Evolutionary conservation across 1,284 basidiomycete species (phyloP).

Genomic region (Fomitopsis palustris): DNA sequence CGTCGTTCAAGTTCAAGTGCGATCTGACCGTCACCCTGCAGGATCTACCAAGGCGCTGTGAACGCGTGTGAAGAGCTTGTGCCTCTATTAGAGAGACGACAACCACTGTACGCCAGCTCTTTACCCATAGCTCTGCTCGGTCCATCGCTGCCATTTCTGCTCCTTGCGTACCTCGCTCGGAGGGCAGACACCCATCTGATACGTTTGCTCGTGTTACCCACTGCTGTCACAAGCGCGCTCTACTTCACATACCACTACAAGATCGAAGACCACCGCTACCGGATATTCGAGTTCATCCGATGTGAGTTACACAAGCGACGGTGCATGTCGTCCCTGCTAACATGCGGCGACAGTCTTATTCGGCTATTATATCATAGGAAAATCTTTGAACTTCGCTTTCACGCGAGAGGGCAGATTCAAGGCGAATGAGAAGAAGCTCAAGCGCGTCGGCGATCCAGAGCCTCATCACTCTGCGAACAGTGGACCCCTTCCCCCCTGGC

Average conservation of each 20-base stretch:
- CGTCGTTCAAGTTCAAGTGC: no score
- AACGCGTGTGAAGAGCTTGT: neutral
- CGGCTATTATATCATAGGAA: constrained; percentile 33
- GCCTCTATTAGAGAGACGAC: neutral
- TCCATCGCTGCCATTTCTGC: constrained; percentile 47
- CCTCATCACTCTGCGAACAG: constrained; percentile 2
- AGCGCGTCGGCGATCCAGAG: constrained; percentile 31
- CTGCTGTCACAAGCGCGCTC: constrained; percentile 45
- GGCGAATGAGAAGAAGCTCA: constrained; percentile 40
- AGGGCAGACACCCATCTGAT: constrained; percentile 58
- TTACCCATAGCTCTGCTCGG: neutral
- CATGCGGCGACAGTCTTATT: neutral
- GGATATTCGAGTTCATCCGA: neutral
- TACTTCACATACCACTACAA: constrained; percentile 57
- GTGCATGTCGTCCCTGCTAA: no score
- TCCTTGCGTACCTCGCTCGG: constrained; percentile 69
- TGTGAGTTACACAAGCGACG: no score
- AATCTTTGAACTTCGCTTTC: constrained; percentile 52
- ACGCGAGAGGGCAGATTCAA: constrained; percentile 57
- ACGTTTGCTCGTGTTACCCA: constrained; percentile 59
- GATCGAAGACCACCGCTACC: constrained; percentile 34
- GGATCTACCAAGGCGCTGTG: neutral
- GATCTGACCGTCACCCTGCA: neutral
- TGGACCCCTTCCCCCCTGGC: constrained; percentile 13
- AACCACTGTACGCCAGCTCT: neutral